Conservation (phyloP, 768 basidiomycete species). For the Saitozyma sp. region DNA sequence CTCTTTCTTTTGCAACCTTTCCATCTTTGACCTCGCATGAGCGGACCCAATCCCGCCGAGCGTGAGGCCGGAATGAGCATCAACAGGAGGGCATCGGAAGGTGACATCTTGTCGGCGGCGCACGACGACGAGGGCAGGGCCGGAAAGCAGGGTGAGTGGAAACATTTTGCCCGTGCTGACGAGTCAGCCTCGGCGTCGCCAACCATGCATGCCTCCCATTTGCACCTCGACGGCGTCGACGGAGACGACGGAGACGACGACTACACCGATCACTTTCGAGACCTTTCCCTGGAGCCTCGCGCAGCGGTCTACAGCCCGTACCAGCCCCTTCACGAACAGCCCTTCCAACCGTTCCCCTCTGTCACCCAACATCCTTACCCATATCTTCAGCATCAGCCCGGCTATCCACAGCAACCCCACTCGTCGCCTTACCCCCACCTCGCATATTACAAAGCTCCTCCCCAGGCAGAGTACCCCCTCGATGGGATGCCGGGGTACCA, state of each 20-base stretch:
- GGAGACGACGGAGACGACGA: not conserved
- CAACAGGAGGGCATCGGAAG: not conserved
- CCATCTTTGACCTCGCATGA: too few species aligned
- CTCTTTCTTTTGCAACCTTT: too few species aligned
- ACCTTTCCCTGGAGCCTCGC: not conserved
- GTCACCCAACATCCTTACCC: not conserved
- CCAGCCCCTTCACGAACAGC: not conserved
- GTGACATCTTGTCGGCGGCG: not conserved
- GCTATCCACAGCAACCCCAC: not conserved
- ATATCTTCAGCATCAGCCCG: not conserved
- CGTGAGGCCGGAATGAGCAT: not conserved
- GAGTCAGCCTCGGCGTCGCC: not conserved
- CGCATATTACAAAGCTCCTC: not conserved
- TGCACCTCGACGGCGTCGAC: not conserved
- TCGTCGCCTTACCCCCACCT: not conserved
- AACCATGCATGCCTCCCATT: not conserved
- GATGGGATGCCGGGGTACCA: not conserved
- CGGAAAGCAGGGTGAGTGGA: not conserved
- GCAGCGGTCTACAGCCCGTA: not conserved
- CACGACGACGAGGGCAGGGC: not conserved
- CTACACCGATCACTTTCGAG: not conserved
- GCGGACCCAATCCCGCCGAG: not conserved
- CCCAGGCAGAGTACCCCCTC: not conserved
- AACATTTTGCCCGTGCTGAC: not conserved
- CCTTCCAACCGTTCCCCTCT: not conserved